phyloP scores from a whole-genome alignment of 352 stramenopile genomes.

The Aphanomyces cochlioides region DNA sequence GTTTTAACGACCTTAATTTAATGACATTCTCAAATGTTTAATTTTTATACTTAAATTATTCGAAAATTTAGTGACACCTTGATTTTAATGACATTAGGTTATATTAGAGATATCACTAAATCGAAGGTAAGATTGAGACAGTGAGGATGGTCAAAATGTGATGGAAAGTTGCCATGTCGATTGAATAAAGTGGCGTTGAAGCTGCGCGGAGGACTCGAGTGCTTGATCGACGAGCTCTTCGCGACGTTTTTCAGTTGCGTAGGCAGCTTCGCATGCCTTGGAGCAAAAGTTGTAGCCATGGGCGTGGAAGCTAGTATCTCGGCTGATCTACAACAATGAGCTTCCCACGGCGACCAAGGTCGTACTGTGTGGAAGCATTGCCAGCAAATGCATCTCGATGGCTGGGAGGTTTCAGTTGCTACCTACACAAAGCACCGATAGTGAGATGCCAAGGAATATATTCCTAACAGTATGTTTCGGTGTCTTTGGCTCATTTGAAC shows the following conservation, averaged over 20 bases:
- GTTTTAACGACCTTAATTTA: too few species aligned
- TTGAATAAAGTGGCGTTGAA: slow-evolving; percentile 6
- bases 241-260: neutral
- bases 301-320: neutral
- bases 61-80: too few species aligned
- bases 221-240: neutral
- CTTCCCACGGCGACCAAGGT: neutral
- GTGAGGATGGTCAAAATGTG: neutral
- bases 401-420: neutral
- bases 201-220: neutral
- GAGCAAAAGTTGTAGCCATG: slow-evolving; percentile 5
- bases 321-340: neutral
- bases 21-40: too few species aligned
- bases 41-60: too few species aligned
- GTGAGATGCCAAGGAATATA: too few species aligned
- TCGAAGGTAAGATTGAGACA: too few species aligned
- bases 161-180: neutral
- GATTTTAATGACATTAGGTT: too few species aligned
- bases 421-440: neutral
- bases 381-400: slow-evolving; percentile 1
- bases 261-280: neutral
- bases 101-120: too few species aligned
- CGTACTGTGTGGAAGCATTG: slow-evolving; percentile 19
- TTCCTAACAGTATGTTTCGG: neutral
- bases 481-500: neutral